phyloP scores from a whole-genome alignment of 2,329 filamentous ascomycete genomes.

The Aspergillus arachidicola region DNA sequence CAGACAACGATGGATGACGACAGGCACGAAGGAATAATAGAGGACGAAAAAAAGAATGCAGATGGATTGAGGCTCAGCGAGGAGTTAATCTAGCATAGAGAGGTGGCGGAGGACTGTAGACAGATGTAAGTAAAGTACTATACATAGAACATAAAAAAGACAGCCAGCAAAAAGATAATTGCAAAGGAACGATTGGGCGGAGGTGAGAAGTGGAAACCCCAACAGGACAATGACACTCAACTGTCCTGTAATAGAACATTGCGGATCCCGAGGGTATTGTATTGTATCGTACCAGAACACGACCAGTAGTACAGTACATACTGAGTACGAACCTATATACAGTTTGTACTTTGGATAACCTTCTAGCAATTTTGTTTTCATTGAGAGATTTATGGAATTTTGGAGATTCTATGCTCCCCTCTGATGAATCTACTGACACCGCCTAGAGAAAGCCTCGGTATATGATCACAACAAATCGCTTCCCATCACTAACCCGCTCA shows the following conservation, averaged over 20 bases:
- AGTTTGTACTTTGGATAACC: too few relatives aligned
- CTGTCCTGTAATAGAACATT: not conserved
- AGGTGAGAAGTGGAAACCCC: not conserved
- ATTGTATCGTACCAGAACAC: not conserved
- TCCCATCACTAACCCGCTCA: not conserved
- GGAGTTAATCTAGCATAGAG: not conserved
- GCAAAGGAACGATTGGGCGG: not conserved
- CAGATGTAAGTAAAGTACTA: not conserved
- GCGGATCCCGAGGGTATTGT: not conserved
- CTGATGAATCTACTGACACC: not conserved
- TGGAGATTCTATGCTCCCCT: not conserved
- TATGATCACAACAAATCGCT: too few relatives aligned
- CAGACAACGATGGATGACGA: not conserved
- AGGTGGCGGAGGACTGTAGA: not conserved
- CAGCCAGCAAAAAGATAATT: not conserved
- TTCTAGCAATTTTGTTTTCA: not conserved
- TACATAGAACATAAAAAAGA: not conserved
- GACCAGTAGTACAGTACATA: not conserved
- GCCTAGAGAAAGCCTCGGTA: not conserved
- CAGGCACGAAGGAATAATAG: not conserved
- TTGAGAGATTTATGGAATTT: not conserved
- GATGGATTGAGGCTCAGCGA: not conserved
- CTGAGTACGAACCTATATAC: not conserved
- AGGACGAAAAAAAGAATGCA: not conserved
- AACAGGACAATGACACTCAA: slow-evolving; percentile 1